Evolutionary conservation across 768 basidiomycete species (phyloP).

Genomic region (Neoboletus magnificus): DNA sequence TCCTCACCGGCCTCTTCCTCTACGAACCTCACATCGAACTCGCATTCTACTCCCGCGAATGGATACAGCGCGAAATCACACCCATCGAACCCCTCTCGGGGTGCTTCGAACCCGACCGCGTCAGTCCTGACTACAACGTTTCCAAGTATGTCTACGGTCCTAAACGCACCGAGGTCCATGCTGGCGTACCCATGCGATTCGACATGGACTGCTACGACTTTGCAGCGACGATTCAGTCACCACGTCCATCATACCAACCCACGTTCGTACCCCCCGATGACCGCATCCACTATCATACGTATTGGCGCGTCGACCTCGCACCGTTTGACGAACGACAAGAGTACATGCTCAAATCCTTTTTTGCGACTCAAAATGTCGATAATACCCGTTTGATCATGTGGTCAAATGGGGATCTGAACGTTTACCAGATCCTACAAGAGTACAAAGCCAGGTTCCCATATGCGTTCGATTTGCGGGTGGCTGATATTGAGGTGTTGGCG

Average conservation of each 20-base stretch:
- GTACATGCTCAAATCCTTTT: constrained; percentile 89
- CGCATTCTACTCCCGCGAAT: constrained; percentile 69
- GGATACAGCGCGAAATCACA: constrained; percentile 75
- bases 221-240: constrained; percentile 68
- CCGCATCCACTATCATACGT: constrained; percentile 79
- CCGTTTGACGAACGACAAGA: constrained; percentile 81
- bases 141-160: constrained; percentile 61
- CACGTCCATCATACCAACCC: constrained; percentile 1
- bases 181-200: constrained; percentile 73
- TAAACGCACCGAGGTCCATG: constrained; percentile 68
- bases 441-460: constrained; percentile 66
- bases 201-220: constrained; percentile 93
- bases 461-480: constrained; percentile 65
- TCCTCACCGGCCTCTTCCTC: constrained; percentile 50
- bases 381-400: constrained; percentile 75
- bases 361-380: constrained; percentile 79
- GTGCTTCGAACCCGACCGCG: constrained; percentile 64
- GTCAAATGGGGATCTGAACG: constrained; percentile 79
- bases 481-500: constrained; percentile 66
- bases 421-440: constrained; percentile 52
- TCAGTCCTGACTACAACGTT: constrained; percentile 67
- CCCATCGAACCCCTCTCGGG: constrained; percentile 59
- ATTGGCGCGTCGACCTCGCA: constrained; percentile 90
- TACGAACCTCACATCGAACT: constrained; percentile 88
- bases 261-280: constrained; percentile 31